Base-by-base conservation (phyloP, 495 filamentous ascomycete species). In the Usnea hakonensis region DNA sequence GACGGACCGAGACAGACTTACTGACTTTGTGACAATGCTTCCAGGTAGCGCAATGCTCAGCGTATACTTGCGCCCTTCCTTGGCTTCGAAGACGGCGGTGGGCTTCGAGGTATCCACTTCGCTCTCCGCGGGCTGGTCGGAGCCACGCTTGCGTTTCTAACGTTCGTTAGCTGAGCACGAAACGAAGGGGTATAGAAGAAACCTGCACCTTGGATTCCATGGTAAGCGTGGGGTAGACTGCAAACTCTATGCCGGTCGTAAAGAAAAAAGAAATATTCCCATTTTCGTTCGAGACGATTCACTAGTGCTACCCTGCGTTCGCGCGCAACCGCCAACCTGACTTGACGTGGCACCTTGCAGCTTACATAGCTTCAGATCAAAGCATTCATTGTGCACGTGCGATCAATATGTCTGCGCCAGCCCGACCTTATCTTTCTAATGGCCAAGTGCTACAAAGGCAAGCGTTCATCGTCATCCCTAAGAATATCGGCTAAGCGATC, bases 31-130 rank as follows among this genome's bases (percentile, higher is more conserved):
- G 54, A 86, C 78, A 38, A 85, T 78, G 67, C 81, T 83, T 8
- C 83, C 82, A 8, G 83, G 81, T 26, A 86, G 53, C 16, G 83
- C 83, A 59, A 86, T 70, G 63, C 78, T 85, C 33, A 86, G 59
- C 0, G 83, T 85, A 67, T 78, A 79, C 7, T 68, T 60, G 61
- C 79, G 72, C 33, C 76, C 77, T 62, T 71, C 73, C 16, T 60
- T 73, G 1, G 83, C 75, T 65, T 76, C 66, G 67, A 83, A 86
- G 11, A 83, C 67, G 2, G 81, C 83, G 2, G 83, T 80, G 37
- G 82, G 83, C 62, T 82, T 86, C 6, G 78, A 77, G 10, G 81
- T 86, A 62, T 83, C 76, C 3, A 78, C 61, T 57, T 43, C 36
- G 23, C 23, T 48, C 26, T 48, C 23, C 0, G 40, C 10, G 16